These are phyloP conservation scores for Falciphora oryzae DNA, from an alignment of 2,329 filamentous ascomycete genomes.

Conservation along the genomic window DNA sequence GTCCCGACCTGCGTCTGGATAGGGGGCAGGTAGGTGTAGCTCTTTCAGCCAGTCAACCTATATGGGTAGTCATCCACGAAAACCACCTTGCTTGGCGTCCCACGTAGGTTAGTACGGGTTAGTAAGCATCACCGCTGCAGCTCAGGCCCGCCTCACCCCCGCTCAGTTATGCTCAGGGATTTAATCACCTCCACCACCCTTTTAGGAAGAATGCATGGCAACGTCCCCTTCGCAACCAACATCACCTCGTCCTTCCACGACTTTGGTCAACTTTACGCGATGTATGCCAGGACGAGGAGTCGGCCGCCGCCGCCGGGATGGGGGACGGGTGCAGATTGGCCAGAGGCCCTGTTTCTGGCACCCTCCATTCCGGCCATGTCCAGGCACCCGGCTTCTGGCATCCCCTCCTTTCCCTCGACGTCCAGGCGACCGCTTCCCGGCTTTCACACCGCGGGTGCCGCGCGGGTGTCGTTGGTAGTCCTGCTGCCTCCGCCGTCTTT, in stretches of 20 bases:
- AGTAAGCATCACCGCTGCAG: neutral
- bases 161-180: neutral
- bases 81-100: neutral
- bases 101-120: neutral
- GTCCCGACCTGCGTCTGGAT: neutral
- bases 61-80: no score
- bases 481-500: no score
- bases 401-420: neutral
- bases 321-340: neutral
- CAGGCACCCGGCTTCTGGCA: no score
- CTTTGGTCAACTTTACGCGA: neutral
- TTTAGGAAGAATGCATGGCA: no score
- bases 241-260: slow-evolving; percentile 1
- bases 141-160: neutral
- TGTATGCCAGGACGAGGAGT: slow-evolving; percentile 1
- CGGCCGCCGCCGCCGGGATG: neutral
- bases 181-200: neutral
- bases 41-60: no score
- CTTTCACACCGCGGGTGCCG: neutral
- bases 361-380: neutral
- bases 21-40: neutral
- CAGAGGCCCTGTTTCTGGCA: neutral
- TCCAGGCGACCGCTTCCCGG: neutral
- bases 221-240: neutral
- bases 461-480: neutral